Conservation (phyloP, 73 alveolate genomes). For the Stentor coeruleus region DNA sequence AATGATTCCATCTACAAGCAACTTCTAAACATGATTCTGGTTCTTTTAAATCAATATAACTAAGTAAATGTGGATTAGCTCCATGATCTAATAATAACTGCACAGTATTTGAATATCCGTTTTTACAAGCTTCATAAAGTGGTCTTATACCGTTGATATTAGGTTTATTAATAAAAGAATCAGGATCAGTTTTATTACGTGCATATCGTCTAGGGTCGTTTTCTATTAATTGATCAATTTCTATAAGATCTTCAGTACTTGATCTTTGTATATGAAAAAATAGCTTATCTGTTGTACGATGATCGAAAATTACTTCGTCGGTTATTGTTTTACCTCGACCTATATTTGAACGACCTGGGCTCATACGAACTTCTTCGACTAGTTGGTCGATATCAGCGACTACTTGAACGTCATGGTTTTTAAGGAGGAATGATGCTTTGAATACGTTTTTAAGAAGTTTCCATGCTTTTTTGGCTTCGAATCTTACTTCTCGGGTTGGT, state of each 20-base stretch:
- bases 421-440: not conserved
- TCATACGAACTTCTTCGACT: not conserved
- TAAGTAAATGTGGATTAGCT: not conserved
- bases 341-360: not conserved
- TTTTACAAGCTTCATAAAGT: not conserved
- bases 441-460: not conserved
- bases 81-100: not conserved
- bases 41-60: not conserved
- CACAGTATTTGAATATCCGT: not conserved
- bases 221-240: not conserved
- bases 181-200: not conserved
- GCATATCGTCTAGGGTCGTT: not conserved
- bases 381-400: not conserved
- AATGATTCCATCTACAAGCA: not conserved
- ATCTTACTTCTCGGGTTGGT: no score
- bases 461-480: not conserved
- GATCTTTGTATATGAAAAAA: not conserved
- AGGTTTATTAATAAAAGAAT: not conserved
- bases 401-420: not conserved
- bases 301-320: not conserved
- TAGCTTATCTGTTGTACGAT: not conserved
- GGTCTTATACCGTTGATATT: not conserved
- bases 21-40: conserved; percentile 14
- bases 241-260: not conserved
- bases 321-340: not conserved